Conservation (phyloP, 2,329 filamentous ascomycete genomes). For the Clarireedia monteithiana region DNA sequence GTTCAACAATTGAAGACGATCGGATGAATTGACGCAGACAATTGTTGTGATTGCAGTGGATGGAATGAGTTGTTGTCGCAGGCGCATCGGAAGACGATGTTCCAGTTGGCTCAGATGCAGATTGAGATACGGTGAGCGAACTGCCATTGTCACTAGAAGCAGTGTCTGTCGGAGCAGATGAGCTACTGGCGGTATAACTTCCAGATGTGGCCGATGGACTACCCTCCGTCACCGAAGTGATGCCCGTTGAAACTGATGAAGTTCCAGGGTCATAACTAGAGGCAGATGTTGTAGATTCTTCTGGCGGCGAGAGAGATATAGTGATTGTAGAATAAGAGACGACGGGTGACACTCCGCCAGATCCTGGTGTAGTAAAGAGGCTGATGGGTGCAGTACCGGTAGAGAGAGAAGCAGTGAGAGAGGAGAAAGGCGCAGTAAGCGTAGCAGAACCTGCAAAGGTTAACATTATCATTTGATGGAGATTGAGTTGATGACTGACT, state of each 20-base stretch:
- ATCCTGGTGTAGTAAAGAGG: not conserved
- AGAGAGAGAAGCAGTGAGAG: not conserved
- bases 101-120: not conserved
- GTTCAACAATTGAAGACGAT: constrained; percentile 11
- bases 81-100: not conserved
- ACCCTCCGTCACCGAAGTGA: not conserved
- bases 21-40: constrained; percentile 21
- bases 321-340: constrained; percentile 2
- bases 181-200: not conserved
- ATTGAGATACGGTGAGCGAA: not conserved
- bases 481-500: not conserved
- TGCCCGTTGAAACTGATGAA: not conserved
- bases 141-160: not conserved
- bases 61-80: constrained; percentile 3
- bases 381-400: constrained; percentile 3
- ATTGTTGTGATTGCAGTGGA: constrained; percentile 21
- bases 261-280: constrained; percentile 7
- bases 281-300: not conserved
- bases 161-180: not conserved
- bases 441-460: not conserved
- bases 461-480: not conserved
- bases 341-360: constrained; percentile 1
- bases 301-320: not conserved
- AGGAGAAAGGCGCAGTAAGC: not conserved
- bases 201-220: not conserved